Evolutionary conservation across 2,329 filamentous ascomycete genomes (phyloP).

Genomic region (Aspergillus neoniger): DNA sequence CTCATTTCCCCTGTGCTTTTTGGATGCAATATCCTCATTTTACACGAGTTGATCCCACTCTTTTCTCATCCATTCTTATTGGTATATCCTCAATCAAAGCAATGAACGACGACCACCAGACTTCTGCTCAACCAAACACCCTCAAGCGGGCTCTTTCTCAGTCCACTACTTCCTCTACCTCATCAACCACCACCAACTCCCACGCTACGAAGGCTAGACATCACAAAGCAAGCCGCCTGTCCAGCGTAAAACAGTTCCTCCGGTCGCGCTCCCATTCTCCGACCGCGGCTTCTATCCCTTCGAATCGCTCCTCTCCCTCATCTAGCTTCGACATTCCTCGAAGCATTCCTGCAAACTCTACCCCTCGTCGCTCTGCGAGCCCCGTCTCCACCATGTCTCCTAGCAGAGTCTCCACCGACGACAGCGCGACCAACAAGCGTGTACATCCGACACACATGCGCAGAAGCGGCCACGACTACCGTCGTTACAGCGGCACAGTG

Average conservation of each 20-base stretch:
- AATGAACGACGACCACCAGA: constrained; percentile 10
- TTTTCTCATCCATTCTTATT: neutral
- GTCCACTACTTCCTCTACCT: constrained; percentile 20
- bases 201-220: neutral
- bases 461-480: constrained; percentile 37
- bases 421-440: constrained; percentile 18
- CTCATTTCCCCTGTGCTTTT: neutral
- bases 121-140: constrained; percentile 3
- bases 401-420: constrained; percentile 16
- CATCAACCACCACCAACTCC: constrained; percentile 7
- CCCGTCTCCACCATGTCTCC: constrained; percentile 24
- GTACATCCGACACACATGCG: constrained; percentile 23
- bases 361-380: constrained; percentile 20
- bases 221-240: constrained; percentile 14
- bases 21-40: neutral
- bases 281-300: constrained; percentile 16
- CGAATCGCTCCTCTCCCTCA: constrained; percentile 8
- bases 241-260: constrained; percentile 2
- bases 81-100: neutral
- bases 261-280: constrained; percentile 8
- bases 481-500: constrained; percentile 43
- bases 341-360: constrained; percentile 10
- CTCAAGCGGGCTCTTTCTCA: constrained; percentile 21
- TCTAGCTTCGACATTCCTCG: constrained; percentile 12
- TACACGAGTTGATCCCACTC: neutral